Base-by-base conservation (phyloP, 2,329 filamentous ascomycete genomes). In the Cladosporium sp. region DNA sequence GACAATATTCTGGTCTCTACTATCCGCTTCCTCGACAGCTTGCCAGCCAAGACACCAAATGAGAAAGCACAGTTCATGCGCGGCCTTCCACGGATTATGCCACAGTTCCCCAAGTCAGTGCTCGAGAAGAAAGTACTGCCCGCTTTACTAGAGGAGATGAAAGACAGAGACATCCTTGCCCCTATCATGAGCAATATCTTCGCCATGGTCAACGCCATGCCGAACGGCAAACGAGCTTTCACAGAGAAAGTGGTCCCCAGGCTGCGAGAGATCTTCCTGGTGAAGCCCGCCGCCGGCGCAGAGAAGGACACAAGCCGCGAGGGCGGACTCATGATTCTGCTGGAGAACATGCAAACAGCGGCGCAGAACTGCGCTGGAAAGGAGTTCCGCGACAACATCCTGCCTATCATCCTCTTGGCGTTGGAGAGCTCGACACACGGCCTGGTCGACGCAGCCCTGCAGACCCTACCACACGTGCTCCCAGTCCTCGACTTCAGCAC, bases 1-100 rank as follows among this genome's bases (percentile, higher is more conserved):
- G 90, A 98, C 71, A 98, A 97, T 64, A 88, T 97, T 43, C 77
- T 98, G 4, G 89, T 98, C 18, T 95, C 91, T 0, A 96, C 93
- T 0, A 95, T 98, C 57, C 87, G 93, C 10, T 98, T 98, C 65
- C 75, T 98, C 22, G 93, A 98, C 62, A 81, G 85, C 0, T 82
- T 98, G 54, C 92, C 93, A 0, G 88, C 89, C 33, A 98, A 98
- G 73, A 95, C 90, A 1, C 80, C 88, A 0, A 87, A 83, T 57
- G 93, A 98, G 66, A 98, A 98, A 68, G 80, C 86, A 6, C 85
- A 90, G 54, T 98, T 98, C 67, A 82, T 98, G 79, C 83, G 89
- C 51, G 93, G 93, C 0, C 75, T 98, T 9, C 84, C 86, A 59
- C 86, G 89, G 49, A 90, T 98, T 9, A 72, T 98, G 53, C 86